Percentiles rank a stretch among this genome's conserved stretches.
Conservation (phyloP, 2,329 filamentous ascomycete genomes). For the Botrytis hyacinthi region DNA sequence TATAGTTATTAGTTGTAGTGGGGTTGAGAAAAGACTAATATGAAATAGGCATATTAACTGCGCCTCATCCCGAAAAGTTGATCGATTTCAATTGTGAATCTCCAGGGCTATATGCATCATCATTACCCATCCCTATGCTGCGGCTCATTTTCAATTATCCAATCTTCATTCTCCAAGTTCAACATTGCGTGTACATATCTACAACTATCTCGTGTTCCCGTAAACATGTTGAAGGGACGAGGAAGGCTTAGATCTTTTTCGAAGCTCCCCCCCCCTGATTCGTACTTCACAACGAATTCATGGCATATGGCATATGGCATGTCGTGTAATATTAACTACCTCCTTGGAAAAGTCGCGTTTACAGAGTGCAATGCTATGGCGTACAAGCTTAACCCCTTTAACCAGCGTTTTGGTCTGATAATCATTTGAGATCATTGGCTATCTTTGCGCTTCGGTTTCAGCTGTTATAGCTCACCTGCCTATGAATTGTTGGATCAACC, state of each 20-base stretch:
- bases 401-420: background rate
- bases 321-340: background rate
- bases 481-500: constrained; percentile 10
- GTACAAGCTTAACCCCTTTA: background rate
- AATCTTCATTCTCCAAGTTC: background rate
- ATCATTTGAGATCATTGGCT: constrained; percentile 10
- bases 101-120: background rate
- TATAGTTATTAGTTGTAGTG: too few relatives aligned
- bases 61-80: background rate
- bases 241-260: background rate
- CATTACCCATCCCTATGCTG: background rate
- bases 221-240: background rate
- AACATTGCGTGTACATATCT: background rate
- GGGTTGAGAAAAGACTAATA: background rate
- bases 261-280: background rate
- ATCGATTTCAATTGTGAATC: background rate
- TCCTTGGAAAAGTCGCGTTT: background rate
- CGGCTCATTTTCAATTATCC: background rate
- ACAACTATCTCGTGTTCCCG: background rate
- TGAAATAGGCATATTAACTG: background rate
- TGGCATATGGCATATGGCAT: background rate
- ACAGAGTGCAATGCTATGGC: background rate
- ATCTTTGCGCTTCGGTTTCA: constrained; percentile 9
- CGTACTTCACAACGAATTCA: background rate
- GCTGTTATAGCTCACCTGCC: constrained; percentile 3